phyloP scores from a whole-genome alignment of 306 rosid genomes.

The Prosopis cineraria region DNA sequence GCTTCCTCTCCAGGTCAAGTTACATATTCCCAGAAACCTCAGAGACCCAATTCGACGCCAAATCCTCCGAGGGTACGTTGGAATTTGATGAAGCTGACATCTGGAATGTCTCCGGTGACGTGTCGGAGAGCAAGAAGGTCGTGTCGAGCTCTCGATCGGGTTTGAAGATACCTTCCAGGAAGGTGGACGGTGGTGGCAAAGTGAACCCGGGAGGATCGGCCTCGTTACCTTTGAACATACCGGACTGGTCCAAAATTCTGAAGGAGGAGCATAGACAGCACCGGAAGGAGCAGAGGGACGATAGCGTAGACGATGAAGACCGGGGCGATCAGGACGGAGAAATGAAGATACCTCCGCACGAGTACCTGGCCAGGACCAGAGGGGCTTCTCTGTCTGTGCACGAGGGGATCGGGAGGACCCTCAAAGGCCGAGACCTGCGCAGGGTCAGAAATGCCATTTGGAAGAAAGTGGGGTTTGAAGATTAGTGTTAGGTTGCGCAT shows the following conservation, averaged over 20 bases:
- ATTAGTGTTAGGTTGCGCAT: not conserved
- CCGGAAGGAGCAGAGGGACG: conserved; percentile 26
- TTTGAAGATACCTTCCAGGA: conserved; percentile 41
- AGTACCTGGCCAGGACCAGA: conserved; percentile 79
- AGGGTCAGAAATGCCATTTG: conserved; percentile 92
- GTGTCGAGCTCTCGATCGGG: conserved; percentile 35
- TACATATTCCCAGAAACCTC: conserved; percentile 56
- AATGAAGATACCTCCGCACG: conserved; percentile 74
- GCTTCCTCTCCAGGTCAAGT: conserved; percentile 42
- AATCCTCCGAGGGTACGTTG: conserved; percentile 31
- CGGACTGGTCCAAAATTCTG: conserved; percentile 91
- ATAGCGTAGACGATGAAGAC: not conserved
- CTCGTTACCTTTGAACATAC: conserved; percentile 79
- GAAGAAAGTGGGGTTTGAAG: conserved; percentile 91
- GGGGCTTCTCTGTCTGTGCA: conserved; percentile 89
- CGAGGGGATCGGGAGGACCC: conserved; percentile 92
- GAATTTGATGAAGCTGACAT: conserved; percentile 76
- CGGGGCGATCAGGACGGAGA: conserved; percentile 19
- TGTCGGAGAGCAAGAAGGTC: conserved; percentile 29
- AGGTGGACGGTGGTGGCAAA: conserved; percentile 1
- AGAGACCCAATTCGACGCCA: conserved; percentile 17
- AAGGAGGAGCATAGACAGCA: conserved; percentile 60
- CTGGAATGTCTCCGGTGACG: conserved; percentile 36
- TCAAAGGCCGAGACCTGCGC: conserved; percentile 87
- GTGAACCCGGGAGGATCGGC: conserved; percentile 23